Evolutionary conservation across 495 filamentous ascomycete genomes (phyloP), one percentile per base, ranked within the genome.

Genomic region (Mycothermus thermophilus): DNA sequence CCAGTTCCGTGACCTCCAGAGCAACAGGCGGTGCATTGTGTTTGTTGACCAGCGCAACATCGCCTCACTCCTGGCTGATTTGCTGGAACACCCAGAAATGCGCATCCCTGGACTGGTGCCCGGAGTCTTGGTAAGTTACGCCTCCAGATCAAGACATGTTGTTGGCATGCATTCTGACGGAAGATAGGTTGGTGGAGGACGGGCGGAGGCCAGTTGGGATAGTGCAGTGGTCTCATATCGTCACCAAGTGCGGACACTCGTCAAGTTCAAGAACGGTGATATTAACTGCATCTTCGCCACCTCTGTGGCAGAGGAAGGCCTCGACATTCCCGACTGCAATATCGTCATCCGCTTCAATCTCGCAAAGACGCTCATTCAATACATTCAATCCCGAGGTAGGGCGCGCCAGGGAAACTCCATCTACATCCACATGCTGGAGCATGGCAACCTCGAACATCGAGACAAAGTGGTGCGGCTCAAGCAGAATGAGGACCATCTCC

Each of bases 271-370:
- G 41, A 74, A 70, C 31, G 83, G 87, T 14, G 73, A 77, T 11
- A 39, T 93, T 10, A 96, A 96, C 49, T 95, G 88, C 47, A 62
- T 97, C 32, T 79, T 95, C 52, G 79, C 85, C 23, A 95, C 90
- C 3, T 86, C 83, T 1, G 80, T 95, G 3, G 90, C 81, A 2
- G 90, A 97, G 54, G 90, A 97, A 57, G 90, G 90, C 4, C 72
- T 97, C 21, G 90, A 97, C 57, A 87, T 96, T 28, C 87, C 88
- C 0, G 84, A 93, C 44, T 97, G 90, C 66, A 95, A 93, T 44
- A 56, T 92, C 10, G 74, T 97, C 15, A 71, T 97, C 32, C 69
- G 79, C 14, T 97, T 95, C 48, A 79, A 95, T 53, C 67, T 94
- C n/a, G 93, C 86, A 54, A 54, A 71, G 8, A 94, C 90, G 0